Conservation (phyloP, 1,284 basidiomycete genomes). For the Moesziomyces antarcticus region DNA sequence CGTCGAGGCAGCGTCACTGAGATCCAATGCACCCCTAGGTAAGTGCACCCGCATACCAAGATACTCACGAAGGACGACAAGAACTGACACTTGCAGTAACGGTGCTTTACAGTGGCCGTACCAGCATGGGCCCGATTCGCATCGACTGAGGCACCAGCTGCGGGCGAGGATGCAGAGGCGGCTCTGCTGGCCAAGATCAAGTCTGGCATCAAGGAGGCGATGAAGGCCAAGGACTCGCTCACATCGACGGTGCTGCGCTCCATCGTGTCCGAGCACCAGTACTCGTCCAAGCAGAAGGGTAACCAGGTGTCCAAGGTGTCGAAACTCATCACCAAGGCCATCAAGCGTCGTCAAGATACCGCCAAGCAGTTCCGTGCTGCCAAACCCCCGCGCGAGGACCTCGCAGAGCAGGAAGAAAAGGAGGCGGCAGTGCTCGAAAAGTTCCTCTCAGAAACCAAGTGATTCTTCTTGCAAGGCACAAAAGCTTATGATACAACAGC, state of each 20-base stretch:
- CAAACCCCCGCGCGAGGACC: slow-evolving; percentile 53
- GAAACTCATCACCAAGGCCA: slow-evolving; percentile 50
- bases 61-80: neutral
- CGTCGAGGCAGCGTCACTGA: slow-evolving; percentile 15
- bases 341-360: slow-evolving; percentile 49
- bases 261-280: slow-evolving; percentile 55
- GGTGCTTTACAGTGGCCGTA: slow-evolving; percentile 1
- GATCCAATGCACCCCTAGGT: slow-evolving; percentile 14
- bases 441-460: slow-evolving; percentile 46
- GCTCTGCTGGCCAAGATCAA: slow-evolving; percentile 48
- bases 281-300: slow-evolving; percentile 48
- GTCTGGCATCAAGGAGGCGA: slow-evolving; percentile 53
- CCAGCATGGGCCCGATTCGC: slow-evolving; percentile 29
- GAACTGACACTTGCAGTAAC: neutral
- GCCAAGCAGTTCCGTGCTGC: slow-evolving; percentile 51
- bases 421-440: slow-evolving; percentile 44
- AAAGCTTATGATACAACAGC: too few relatives aligned
- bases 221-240: slow-evolving; percentile 55
- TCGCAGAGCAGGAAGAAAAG: slow-evolving; percentile 57
- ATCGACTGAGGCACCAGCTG: slow-evolving; percentile 16
- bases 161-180: slow-evolving; percentile 37
- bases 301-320: slow-evolving; percentile 43
- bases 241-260: slow-evolving; percentile 53
- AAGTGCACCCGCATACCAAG: slow-evolving; percentile 2
- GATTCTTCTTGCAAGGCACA: neutral